Percentiles rank a stretch among this genome's conserved stretches.
These are phyloP conservation scores for Camellia lanceoleosa DNA, from an alignment of 148 eudicot species.

Conservation along the genomic window DNA sequence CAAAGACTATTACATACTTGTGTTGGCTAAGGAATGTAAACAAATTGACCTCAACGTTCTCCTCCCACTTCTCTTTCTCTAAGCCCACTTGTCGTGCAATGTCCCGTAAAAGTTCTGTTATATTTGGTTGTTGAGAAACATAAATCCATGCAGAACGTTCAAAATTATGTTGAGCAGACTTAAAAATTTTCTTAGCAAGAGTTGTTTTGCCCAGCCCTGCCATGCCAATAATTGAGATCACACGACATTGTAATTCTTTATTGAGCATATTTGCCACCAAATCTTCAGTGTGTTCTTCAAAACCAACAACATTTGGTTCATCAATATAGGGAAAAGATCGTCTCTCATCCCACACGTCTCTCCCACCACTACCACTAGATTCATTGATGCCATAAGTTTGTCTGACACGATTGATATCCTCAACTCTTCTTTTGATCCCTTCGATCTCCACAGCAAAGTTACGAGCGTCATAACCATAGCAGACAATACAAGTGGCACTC, in stretches of 20 bases:
- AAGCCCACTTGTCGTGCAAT: neutral
- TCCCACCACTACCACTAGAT: no score
- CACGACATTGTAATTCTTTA: neutral
- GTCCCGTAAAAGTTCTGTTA: neutral
- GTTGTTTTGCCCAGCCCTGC: neutral
- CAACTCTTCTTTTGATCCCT: neutral
- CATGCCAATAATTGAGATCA: conserved; percentile 5
- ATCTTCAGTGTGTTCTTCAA: neutral
- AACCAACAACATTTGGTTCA: conserved; percentile 4
- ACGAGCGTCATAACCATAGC: neutral
- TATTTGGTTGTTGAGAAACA: no score
- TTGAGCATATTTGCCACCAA: neutral
- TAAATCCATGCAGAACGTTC: no score
- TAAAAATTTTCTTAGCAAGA: no score
- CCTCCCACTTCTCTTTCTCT: neutral
- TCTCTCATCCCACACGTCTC: neutral
- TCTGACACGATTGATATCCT: no score
- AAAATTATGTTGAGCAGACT: no score
- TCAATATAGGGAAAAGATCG: neutral
- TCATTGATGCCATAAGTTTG: no score
- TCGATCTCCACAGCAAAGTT: neutral
- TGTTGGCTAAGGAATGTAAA: neutral
- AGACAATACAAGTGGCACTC: neutral
- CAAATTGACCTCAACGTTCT: conserved; percentile 2
- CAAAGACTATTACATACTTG: conserved; percentile 15